Evolutionary conservation across 176 grass and related monocot species (phyloP), one percentile per base, ranked within the genome.

Genomic region (Ampelocalamus luodianensis): DNA sequence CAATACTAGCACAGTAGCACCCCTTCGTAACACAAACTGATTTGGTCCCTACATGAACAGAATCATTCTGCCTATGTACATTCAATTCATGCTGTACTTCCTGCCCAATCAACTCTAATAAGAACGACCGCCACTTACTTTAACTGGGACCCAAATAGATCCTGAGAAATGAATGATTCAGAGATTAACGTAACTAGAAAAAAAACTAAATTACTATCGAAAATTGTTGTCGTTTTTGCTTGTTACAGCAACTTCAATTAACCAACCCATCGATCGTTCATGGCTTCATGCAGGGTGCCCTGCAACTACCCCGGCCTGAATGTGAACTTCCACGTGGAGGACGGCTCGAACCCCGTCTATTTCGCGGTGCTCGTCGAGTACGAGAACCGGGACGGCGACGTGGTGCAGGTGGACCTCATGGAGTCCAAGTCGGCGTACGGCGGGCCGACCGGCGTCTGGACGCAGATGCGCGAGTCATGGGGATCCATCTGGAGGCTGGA

Each of bases 271-370:
- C n/a, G 59, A 61, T 61, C 15, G 59, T 24, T 29, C 1, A 29
- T 13, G n/a, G 4, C 29, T 29, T 29, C 29, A 29, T 24, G 10
- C 27, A 86, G 91, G 53, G 91, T 94, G 49, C 32, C 56, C 3
- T 94, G 92, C 88, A 42, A 71, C 40, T 58, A 87, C 73, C 53
- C 56, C 0, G 84, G 92, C 2, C 77, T 83, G 3, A 50, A 82
- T 66, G 20, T 91, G 11, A 73, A 85, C 34, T 97, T 97, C 90
- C 87, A 93, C 36, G 90, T 93, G 16, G 92, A 95, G 84, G 61
- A 75, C 18, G 95, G 92, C 1, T 93, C 92, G 0, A 95, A 97
- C 89, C 15, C 90, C 1, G 64, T 91, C 29, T 97, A 95, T 85
- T 23, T 97, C 0, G 87, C 92, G 0, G 86, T 97, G 43, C 85